Evolutionary conservation across 768 basidiomycete genomes (phyloP).

Genomic region (Ramaria rubella): DNA sequence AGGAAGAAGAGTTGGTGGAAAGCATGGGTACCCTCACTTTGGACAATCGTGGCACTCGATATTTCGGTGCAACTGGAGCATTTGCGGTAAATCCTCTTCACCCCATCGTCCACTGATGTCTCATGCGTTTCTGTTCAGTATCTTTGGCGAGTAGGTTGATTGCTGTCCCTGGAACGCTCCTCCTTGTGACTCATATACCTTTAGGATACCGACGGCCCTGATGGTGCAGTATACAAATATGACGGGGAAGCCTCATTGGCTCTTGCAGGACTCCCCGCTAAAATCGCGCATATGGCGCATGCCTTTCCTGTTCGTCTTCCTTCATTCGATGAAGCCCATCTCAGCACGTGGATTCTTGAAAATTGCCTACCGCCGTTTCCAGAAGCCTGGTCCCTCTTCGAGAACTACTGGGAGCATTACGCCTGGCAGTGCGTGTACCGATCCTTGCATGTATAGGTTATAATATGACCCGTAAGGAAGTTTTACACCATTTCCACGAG

Average conservation of each 20-base stretch:
- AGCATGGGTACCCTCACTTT: conserved; percentile 46
- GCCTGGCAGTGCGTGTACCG: conserved; percentile 7
- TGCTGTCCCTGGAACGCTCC: not conserved
- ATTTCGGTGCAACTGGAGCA: conserved; percentile 5
- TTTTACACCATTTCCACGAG: conserved; percentile 7
- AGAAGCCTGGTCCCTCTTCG: conserved; percentile 5
- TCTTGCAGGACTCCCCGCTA: not conserved
- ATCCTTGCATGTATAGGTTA: not conserved
- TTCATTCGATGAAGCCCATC: not conserved
- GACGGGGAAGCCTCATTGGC: not conserved
- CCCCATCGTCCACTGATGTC: not conserved
- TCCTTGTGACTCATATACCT: no score
- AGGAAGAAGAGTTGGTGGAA: conserved; percentile 38
- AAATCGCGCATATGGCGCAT: conserved; percentile 5
- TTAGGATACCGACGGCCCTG: not conserved
- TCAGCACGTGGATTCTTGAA: conserved; percentile 4
- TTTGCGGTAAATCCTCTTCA: not conserved
- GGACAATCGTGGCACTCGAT: not conserved
- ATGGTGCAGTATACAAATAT: not conserved
- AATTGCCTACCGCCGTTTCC: conserved; percentile 3
- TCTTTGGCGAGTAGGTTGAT: not conserved
- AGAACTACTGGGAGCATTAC: conserved; percentile 9
- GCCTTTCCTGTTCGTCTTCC: conserved; percentile 3
- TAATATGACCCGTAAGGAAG: not conserved
- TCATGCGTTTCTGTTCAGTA: not conserved